Evolutionary conservation across 1,284 basidiomycete genomes (phyloP).

Genomic region (Irpex rosettiformis): DNA sequence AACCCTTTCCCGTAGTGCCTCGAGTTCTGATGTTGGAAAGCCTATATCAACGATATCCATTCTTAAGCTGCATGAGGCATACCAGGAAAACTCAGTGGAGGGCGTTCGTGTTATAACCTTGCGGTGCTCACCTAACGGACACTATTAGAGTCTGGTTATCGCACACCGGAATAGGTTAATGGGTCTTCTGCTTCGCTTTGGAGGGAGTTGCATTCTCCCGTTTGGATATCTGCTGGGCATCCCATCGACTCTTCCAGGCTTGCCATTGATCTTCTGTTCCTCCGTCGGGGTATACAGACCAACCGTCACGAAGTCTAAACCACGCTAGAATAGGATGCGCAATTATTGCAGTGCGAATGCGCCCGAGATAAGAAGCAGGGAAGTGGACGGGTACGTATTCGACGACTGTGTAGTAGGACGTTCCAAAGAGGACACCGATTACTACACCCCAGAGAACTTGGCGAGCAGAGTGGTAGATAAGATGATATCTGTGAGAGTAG

Average conservation of each 20-base stretch:
- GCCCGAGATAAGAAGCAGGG: slow-evolving; percentile 53
- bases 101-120: too few relatives aligned
- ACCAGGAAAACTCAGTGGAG: background rate
- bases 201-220: background rate
- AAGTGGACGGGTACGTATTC: slow-evolving; percentile 56
- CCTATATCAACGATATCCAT: too few relatives aligned
- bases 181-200: background rate
- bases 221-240: background rate
- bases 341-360: slow-evolving; percentile 46
- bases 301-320: slow-evolving; percentile 75
- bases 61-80: background rate
- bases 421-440: slow-evolving; percentile 63
- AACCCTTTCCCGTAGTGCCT: background rate
- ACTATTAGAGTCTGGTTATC: too few relatives aligned
- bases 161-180: background rate
- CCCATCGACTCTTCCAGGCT: slow-evolving; percentile 41
- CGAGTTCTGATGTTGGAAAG: background rate
- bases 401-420: slow-evolving; percentile 51
- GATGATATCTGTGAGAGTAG: slow-evolving; percentile 50
- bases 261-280: slow-evolving; percentile 66
- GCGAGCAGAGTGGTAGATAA: slow-evolving; percentile 68
- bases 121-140: too few relatives aligned
- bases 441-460: slow-evolving; percentile 75
- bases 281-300: slow-evolving; percentile 74
- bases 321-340: slow-evolving; percentile 59